phyloP scores from a whole-genome alignment of 768 basidiomycete species.

The Leccinum truebloodii region DNA sequence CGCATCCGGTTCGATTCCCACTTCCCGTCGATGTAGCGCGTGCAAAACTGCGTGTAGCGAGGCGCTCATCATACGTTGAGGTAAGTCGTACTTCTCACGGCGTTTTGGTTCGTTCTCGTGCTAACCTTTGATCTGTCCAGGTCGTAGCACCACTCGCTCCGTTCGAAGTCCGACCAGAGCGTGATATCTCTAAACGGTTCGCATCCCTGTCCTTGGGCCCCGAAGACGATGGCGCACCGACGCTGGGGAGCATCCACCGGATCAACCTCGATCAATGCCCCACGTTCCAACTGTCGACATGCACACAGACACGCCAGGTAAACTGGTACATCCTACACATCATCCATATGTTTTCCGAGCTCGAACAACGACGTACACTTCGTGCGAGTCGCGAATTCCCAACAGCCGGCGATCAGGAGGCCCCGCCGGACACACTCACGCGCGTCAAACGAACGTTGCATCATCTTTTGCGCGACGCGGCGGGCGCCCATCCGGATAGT shows the following conservation, averaged over 20 bases:
- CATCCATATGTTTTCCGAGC: constrained; percentile 26
- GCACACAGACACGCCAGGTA: not conserved
- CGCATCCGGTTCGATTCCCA: constrained; percentile 38
- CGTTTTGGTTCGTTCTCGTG: not conserved
- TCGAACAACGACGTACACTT: constrained; percentile 3
- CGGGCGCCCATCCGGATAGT: constrained; percentile 8
- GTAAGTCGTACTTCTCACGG: constrained; percentile 11
- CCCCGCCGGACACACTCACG: constrained; percentile 21
- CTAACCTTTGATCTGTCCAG: constrained; percentile 2
- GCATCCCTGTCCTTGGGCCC: constrained; percentile 20
- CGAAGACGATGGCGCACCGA: constrained; percentile 7
- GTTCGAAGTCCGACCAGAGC: constrained; percentile 23
- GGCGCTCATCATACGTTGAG: constrained; percentile 52
- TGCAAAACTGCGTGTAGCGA: constrained; percentile 46
- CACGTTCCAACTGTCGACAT: constrained; percentile 24
- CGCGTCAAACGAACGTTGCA: constrained; percentile 35
- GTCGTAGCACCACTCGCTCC: constrained; percentile 21
- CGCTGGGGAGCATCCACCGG: constrained; percentile 41
- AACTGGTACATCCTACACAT: constrained; percentile 35
- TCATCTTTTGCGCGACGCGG: constrained; percentile 22
- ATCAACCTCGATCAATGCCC: constrained; percentile 39
- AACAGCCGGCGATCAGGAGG: no score
- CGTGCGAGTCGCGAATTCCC: no score
- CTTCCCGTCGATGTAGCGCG: constrained; percentile 43
- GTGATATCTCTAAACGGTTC: constrained; percentile 26